Base-by-base conservation (phyloP, 1,139 yeast species). In the Debaryomyces robertsiae region DNA sequence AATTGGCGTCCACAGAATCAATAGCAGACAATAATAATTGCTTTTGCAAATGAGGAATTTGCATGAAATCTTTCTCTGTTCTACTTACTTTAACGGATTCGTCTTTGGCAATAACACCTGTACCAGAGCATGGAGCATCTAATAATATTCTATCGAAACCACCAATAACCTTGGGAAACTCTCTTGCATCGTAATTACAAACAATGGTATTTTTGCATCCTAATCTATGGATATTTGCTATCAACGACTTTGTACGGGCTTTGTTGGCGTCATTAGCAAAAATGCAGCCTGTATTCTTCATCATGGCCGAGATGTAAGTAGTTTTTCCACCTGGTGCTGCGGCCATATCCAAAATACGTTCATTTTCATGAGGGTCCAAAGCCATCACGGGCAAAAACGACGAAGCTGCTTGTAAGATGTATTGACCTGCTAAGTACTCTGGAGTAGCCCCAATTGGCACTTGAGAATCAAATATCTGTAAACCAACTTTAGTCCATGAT, bases 301-400 rank as follows among this genome's bases (percentile, higher is more conserved):
- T 93, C 67, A 91, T 69, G 1, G 98, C 98, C 31, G 96, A 83
- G 43, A 94, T 83, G 60, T 90, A 93, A 1, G 99, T 93, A 9
- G 98, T 90, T 61, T 94, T 94, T 67, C 99, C 99, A 72, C 99
- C 99, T 51, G 99, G 99, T 15, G 99, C 98, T 44, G 98, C 95
- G 31, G 99, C 98, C 98, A 94, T 94, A 70, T 94, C 99, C 50
- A 94, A 75, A 36, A 94, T 75, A 59, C 98, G 83, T 67, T 94
- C 99, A 60, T 87, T 83, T 65, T 90, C 97, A 63, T 90, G 95
- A 14, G 99, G 98, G 47, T 84, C 94, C 53, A 94, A 73, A 0
- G 99, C 99, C 91, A 94, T 88, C 15, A 91, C 97, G 9, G 99
- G 99, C 58, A 94, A 73, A 66, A 93, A 93, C 4, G 98, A 91